Evolutionary conservation across 495 filamentous ascomycete genomes (phyloP), one percentile per base, ranked within the genome.

Genomic region (Aspergillus haitiensis): DNA sequence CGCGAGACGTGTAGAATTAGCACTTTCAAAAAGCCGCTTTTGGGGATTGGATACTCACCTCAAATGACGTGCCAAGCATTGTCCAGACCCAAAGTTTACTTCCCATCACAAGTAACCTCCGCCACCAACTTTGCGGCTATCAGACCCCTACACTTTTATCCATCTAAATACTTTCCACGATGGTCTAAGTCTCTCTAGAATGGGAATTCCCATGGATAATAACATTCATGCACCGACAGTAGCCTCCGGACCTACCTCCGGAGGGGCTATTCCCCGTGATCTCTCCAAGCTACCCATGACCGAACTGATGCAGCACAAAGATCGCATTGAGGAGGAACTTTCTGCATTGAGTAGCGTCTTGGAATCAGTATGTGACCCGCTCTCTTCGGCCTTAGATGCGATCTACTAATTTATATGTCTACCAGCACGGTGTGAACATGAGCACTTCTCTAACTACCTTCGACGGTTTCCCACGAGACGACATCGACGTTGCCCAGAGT

Each of bases 401-500:
- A 7, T 10, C 34, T 51, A 52, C 55, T 44, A 13, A 67, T 65
- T 56, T 66, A 56, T 70, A 48, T 32, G 16, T 27, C 52, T 12
- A 64, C 48, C 61, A 97, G 94, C 94, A 98, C 73, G 86, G 87
- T 42, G 94, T 97, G 46, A 88, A 87, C 60, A 98, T 99, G 95
- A 89, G 86, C 70, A 96, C 95, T 3, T 78, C 82, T 45, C 79
- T 99, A 49, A 90, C 89, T 5, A 97, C 95, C 2, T 85, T 87
- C 55, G 95, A 99, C 74, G 95, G 93, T 51, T 99, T 89, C 71
- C 95, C 95, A 35, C 84, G 95, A 65, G 86, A 87, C 62, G 95
- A 99, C 72, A 86, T 99, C 56, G 95, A 99, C 70, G 87, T 99
- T 62, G 90, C 95, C 34, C 93, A 96, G 75, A 95, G 91, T 94